Percentiles rank a stretch among this genome's conserved stretches.
Conservation (phyloP, 768 basidiomycete species). For the Crucibulum laeve region DNA sequence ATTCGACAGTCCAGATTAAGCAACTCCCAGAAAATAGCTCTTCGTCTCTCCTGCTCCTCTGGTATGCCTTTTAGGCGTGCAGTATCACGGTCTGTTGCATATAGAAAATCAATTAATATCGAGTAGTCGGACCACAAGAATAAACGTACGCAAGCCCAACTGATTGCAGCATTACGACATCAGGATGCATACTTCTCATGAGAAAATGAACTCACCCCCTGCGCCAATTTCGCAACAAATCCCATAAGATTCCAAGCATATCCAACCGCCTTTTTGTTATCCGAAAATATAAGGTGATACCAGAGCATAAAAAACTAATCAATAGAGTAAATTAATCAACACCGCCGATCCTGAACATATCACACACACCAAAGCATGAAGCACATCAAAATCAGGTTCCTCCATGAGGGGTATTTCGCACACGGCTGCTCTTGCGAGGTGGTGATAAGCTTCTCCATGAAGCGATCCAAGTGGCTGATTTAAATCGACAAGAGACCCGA, state of each 20-base stretch:
- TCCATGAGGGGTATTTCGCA: conserved; percentile 75
- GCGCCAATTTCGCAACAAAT: conserved; percentile 67
- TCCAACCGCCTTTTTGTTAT: conserved; percentile 67
- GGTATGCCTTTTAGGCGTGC: conserved; percentile 62
- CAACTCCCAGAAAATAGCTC: conserved; percentile 72
- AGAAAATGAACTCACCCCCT: conserved; percentile 46
- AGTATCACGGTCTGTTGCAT: conserved; percentile 57
- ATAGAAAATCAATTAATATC: conserved; percentile 8
- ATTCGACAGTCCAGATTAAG: conserved; percentile 70
- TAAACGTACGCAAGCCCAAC: conserved; percentile 63
- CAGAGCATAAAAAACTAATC: conserved; percentile 62
- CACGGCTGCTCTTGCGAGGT: conserved; percentile 60
- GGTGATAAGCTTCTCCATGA: conserved; percentile 61
- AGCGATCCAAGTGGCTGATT: conserved; percentile 50
- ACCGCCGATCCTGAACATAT: not conserved
- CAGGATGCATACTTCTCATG: no score
- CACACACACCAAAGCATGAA: conserved; percentile 54
- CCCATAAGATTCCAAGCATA: conserved; percentile 79
- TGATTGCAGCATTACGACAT: conserved; percentile 21
- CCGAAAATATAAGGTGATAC: conserved; percentile 71
- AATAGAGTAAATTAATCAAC: not conserved
- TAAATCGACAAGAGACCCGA: conserved; percentile 67
- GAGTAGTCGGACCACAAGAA: conserved; percentile 9
- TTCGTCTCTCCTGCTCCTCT: conserved; percentile 67
- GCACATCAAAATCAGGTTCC: conserved; percentile 68